Base-by-base conservation (phyloP, 306 rosid species). In the Myrica gale region DNA sequence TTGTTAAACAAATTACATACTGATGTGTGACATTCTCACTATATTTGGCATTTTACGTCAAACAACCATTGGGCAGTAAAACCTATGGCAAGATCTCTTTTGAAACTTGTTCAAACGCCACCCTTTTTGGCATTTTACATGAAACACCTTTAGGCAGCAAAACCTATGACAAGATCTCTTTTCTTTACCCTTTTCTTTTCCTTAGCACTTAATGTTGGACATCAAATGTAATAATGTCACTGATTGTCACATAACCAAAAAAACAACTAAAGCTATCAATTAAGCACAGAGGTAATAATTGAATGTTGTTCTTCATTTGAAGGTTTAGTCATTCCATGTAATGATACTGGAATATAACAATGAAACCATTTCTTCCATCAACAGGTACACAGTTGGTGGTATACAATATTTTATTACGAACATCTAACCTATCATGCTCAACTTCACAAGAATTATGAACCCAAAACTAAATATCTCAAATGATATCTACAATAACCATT, bases 401-500 rank as follows among this genome's bases (percentile, higher is more conserved):
- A 42, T 7, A 41, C 50, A 19, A 13, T 37, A n/a, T 3, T 41
- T 63, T 26, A 26, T 15, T 63, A 65, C 9, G 23, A 42, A 42
- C 70, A 42, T 42, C 50, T 39, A 65, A 42, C 5, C 54, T 43
- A 73, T 32, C 37, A 58, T 10, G 10, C 74, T 82, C 75, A 19
- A 76, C 16, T 11, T 42, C 32, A 53, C 60, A 81, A 76, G 37
- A 73, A 70, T 17, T 45, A 60, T 73, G 52, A 50, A 54, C 8
- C 23, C 41, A 48, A 76, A 79, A 20, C 53, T 17, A 17, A 52
- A 58, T 68, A 65, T 74, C 70, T 21, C 11, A 41, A 65, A 43
- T 47, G 65, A 44, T 68, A 75, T 69, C 32, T 70, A 19, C 45
- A 65, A 79, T 71, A 68, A 62, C 72, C 23, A 53, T 57, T 56